Conservation (phyloP, 192 early-diverging fungal species). For the Martensiomyces pterosporus region DNA sequence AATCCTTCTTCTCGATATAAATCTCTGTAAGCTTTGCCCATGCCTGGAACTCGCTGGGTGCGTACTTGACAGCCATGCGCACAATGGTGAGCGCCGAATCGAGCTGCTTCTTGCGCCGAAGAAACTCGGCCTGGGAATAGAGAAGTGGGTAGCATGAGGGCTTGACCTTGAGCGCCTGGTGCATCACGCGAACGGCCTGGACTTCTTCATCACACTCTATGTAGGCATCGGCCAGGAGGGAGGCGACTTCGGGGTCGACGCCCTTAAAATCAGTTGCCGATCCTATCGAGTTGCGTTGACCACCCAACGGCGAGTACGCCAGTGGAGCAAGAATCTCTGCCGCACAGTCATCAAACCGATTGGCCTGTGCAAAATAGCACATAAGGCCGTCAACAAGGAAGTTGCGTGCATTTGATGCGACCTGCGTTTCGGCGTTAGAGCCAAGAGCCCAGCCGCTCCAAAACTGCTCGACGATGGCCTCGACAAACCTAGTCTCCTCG, state of each 20-base stretch:
- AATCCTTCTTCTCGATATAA: slow-evolving; percentile 84
- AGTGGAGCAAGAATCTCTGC: slow-evolving; percentile 75
- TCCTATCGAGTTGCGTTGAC: slow-evolving; percentile 10
- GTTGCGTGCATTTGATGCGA: slow-evolving; percentile 87
- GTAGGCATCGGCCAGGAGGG: slow-evolving; percentile 77
- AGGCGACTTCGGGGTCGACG: slow-evolving; percentile 84
- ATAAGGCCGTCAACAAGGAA: slow-evolving; percentile 83
- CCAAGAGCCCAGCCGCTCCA: slow-evolving; percentile 95
- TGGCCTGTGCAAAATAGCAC: slow-evolving; percentile 84
- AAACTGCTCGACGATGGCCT: slow-evolving; percentile 76
- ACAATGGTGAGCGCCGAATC: slow-evolving; percentile 83
- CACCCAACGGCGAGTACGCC: slow-evolving; percentile 39
- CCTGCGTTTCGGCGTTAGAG: slow-evolving; percentile 88
- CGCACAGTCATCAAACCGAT: slow-evolving; percentile 69
- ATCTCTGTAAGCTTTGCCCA: slow-evolving; percentile 96
- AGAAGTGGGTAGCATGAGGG: slow-evolving; percentile 78
- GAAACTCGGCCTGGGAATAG: slow-evolving; percentile 86
- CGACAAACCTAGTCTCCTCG: slow-evolving; percentile 78
- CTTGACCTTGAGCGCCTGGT: slow-evolving; percentile 74
- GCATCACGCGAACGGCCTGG: slow-evolving; percentile 83
- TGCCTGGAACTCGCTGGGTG: slow-evolving; percentile 91
- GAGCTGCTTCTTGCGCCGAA: slow-evolving; percentile 68
- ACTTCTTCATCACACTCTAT: slow-evolving; percentile 86
- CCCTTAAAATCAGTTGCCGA: slow-evolving; percentile 38
- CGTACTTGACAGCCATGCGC: slow-evolving; percentile 88